Conservation (phyloP, 441 rosid species). For the Erodium chrysanthum region DNA sequence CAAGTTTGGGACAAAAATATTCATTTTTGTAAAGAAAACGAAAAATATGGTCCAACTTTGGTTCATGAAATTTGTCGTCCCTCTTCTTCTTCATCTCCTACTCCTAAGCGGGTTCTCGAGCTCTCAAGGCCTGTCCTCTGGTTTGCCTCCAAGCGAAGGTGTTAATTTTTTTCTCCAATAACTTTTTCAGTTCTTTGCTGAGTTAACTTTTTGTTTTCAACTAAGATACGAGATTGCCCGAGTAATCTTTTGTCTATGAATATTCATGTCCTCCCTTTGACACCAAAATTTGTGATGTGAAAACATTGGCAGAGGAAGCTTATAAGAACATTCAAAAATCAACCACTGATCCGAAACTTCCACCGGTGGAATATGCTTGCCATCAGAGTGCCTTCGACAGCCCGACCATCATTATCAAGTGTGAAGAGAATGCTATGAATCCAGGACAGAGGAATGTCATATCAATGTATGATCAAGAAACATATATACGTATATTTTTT, state of each 20-base stretch:
- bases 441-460: neutral
- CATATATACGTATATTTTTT: neutral
- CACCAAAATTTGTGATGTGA: neutral
- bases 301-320: neutral
- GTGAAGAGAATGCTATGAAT: neutral
- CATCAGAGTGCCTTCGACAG: neutral
- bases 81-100: neutral
- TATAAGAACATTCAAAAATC: neutral
- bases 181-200: no score
- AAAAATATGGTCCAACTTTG: neutral
- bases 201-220: no score
- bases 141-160: neutral
- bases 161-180: no score
- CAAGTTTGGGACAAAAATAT: neutral
- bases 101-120: neutral
- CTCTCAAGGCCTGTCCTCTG: conserved; percentile 3
- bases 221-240: no score
- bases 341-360: neutral
- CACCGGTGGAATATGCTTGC: neutral
- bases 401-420: neutral
- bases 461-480: neutral
- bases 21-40: neutral
- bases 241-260: no score
- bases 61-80: neutral
- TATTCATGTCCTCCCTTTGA: no score